A percentile compares a stretch with the other conserved stretches of the same genome.
These are phyloP conservation scores for Pholiota conissans DNA, from an alignment of 768 basidiomycete genomes.

Conservation along the genomic window DNA sequence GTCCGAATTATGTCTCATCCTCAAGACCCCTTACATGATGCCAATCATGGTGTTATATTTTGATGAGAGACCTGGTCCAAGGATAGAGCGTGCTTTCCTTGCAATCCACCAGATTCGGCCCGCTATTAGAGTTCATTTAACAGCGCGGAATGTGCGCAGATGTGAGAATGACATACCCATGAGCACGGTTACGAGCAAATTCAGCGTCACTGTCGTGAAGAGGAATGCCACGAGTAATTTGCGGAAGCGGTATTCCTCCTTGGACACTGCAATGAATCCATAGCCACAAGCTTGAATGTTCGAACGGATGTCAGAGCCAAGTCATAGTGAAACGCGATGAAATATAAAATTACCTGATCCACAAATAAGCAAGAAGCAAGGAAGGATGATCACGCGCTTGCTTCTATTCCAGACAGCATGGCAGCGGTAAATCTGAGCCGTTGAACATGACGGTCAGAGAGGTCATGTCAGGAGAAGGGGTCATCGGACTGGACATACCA, in stretches of 20 bases:
- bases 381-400: constrained; percentile 26
- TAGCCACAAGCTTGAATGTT: constrained; percentile 25
- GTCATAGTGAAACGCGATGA: constrained; percentile 6
- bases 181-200: constrained; percentile 27
- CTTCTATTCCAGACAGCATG: constrained; percentile 30
- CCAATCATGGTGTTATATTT: constrained; percentile 26
- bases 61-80: constrained; percentile 22
- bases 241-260: constrained; percentile 27
- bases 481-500: constrained; percentile 19
- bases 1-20: background rate
- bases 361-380: constrained; percentile 24
- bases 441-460: background rate
- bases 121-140: constrained; percentile 17
- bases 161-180: constrained; percentile 26
- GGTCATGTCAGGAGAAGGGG: background rate
- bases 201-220: constrained; percentile 28
- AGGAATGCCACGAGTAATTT: constrained; percentile 28
- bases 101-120: constrained; percentile 32
- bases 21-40: constrained; percentile 25
- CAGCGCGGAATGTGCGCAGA: constrained; percentile 5
- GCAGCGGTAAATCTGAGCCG: constrained; percentile 31
- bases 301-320: background rate
- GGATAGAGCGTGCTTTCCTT: constrained; percentile 23
- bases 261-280: constrained; percentile 25
- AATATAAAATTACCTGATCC: constrained; percentile 22